phyloP scores from a whole-genome alignment of 495 filamentous ascomycete species.

The Delitschia confertaspora region DNA sequence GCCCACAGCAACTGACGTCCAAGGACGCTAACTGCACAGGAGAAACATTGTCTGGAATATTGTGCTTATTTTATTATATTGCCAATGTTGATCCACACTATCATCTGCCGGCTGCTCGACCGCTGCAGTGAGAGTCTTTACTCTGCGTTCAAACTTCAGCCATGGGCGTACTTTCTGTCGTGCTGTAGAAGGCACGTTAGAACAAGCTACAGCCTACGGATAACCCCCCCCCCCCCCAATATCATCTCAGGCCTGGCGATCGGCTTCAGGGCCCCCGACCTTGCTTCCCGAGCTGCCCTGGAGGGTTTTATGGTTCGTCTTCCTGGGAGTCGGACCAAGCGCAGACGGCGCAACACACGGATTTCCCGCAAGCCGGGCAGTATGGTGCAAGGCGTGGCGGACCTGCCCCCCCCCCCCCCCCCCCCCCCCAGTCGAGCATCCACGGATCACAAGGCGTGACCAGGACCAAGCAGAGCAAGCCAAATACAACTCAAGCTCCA shows the following conservation, averaged over 20 bases:
- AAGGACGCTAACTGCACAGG: constrained; percentile 4
- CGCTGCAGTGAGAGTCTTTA: not conserved
- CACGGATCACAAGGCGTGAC: not conserved
- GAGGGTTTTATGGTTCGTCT: constrained; percentile 18
- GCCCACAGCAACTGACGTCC: constrained; percentile 11
- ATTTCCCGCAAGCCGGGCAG: constrained; percentile 10
- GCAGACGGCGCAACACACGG: constrained; percentile 12
- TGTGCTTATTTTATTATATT: constrained; percentile 13
- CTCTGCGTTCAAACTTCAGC: not conserved
- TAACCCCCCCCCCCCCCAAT: not conserved
- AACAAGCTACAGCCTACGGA: constrained; percentile 22
- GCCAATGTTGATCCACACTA: not conserved
- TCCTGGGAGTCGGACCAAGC: constrained; percentile 21
- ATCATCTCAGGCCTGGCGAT: constrained; percentile 17
- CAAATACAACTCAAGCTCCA: not conserved
- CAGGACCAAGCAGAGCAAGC: constrained; percentile 6
- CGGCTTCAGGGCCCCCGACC: constrained; percentile 27
- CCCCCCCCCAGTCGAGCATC: no score
- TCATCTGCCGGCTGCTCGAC: not conserved
- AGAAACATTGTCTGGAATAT: constrained; percentile 10
- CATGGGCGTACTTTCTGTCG: no score
- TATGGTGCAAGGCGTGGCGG: constrained; percentile 2
- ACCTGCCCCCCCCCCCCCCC: no score
- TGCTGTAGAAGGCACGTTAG: constrained; percentile 11
- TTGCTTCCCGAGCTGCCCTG: constrained; percentile 29